Percentiles rank a stretch among this genome's conserved stretches.
Conservation (phyloP, 257 asterid species). For the Hygrophila difformis region DNA sequence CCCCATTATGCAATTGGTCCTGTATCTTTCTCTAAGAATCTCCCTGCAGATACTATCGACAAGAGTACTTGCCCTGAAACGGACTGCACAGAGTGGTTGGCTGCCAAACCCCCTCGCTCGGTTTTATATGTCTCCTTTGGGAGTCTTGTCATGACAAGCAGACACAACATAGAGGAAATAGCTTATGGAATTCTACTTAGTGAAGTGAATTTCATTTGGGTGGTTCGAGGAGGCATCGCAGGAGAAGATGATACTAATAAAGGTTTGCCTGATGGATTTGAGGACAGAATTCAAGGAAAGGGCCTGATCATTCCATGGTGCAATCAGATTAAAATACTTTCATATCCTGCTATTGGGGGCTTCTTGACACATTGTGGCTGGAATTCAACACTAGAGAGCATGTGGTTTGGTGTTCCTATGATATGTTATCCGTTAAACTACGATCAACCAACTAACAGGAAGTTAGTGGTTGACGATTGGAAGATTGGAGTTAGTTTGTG, state of each 20-base stretch:
- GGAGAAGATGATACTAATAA: neutral
- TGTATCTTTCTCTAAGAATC: neutral
- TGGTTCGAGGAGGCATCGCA: conserved; percentile 1
- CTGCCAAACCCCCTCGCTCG: conserved; percentile 2
- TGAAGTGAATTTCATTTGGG: neutral
- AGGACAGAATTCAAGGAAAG: conserved; percentile 8
- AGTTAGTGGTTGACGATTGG: conserved; percentile 27
- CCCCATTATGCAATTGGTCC: conserved; percentile 7
- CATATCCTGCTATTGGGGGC: conserved; percentile 27
- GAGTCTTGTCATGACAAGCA: neutral
- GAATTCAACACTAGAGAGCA: conserved; percentile 26
- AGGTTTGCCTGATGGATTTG: conserved; percentile 21
- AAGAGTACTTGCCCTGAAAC: conserved; percentile 7
- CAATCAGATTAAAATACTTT: conserved; percentile 24
- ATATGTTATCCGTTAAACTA: conserved; percentile 18
- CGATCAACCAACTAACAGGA: conserved; percentile 25
- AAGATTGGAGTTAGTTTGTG: conserved; percentile 25
- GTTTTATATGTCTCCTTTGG: conserved; percentile 14
- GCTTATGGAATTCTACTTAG: conserved; percentile 3
- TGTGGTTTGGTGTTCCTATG: conserved; percentile 22
- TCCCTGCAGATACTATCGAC: neutral
- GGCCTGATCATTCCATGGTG: conserved; percentile 41
- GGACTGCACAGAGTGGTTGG: conserved; percentile 12
- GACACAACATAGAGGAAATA: neutral
- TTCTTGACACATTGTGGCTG: conserved; percentile 29